Percentiles rank a stretch among this genome's conserved stretches.
Conservation (phyloP, 306 rosid species). For the Mimosa bimucronata region DNA sequence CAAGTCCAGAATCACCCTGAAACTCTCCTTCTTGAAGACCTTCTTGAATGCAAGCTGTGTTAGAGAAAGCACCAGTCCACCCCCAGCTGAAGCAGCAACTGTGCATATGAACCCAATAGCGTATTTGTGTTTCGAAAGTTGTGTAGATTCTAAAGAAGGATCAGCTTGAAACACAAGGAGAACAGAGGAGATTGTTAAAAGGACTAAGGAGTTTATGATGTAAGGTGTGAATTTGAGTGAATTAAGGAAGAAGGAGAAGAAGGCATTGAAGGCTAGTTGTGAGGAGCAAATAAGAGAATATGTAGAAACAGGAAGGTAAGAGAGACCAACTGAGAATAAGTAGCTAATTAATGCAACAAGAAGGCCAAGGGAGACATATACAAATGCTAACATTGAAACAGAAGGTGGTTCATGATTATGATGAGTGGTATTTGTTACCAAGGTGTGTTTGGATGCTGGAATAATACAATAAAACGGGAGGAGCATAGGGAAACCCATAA, state of each 20-base stretch:
- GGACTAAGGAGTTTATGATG: slow-evolving; percentile 52
- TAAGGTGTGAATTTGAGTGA: slow-evolving; percentile 56
- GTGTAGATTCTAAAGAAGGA: not conserved
- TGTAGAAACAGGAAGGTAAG: slow-evolving; percentile 61
- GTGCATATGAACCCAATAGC: slow-evolving; percentile 52
- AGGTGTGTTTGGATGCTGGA: slow-evolving; percentile 26
- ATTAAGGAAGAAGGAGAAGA: slow-evolving; percentile 64
- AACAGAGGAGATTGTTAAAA: slow-evolving; percentile 55
- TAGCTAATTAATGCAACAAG: slow-evolving; percentile 40
- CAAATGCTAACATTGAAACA: not conserved
- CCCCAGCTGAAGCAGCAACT: slow-evolving; percentile 47
- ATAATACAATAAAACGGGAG: slow-evolving; percentile 34
- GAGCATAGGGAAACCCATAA: slow-evolving; percentile 48
- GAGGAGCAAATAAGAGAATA: slow-evolving; percentile 55
- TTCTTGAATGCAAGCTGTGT: slow-evolving; percentile 43
- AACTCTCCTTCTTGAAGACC: slow-evolving; percentile 40
- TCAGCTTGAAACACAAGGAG: slow-evolving; percentile 46
- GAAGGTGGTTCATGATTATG: slow-evolving; percentile 25
- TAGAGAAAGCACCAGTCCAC: slow-evolving; percentile 48
- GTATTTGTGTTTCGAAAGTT: slow-evolving; percentile 14
- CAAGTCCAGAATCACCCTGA: slow-evolving; percentile 48
- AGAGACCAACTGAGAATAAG: slow-evolving; percentile 46
- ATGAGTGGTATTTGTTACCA: not conserved
- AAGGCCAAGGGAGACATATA: slow-evolving; percentile 45
- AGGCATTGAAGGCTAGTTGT: slow-evolving; percentile 59